A percentile compares a stretch with the other conserved stretches of the same genome.
Conservation (phyloP, 768 basidiomycete genomes). For the Rubroboletus pulcherrimus region DNA sequence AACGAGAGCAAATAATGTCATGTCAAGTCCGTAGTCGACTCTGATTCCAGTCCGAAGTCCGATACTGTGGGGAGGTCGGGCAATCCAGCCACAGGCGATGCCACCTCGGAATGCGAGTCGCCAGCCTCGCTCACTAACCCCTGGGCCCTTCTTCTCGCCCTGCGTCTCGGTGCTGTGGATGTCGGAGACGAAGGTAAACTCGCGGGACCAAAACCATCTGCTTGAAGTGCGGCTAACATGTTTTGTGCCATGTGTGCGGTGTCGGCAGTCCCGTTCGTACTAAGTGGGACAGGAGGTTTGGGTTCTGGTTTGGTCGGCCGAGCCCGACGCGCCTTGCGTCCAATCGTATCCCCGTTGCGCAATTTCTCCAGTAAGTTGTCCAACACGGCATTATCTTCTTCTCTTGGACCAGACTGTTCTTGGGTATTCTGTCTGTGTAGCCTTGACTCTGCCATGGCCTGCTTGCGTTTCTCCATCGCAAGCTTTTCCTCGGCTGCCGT, state of each 20-base stretch:
- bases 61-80: constrained; percentile 27
- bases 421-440: constrained; percentile 49
- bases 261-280: constrained; percentile 31
- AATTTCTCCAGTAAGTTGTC: constrained; percentile 72
- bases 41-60: constrained; percentile 28
- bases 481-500: constrained; percentile 66
- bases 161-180: constrained; percentile 29
- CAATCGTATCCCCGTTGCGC: constrained; percentile 62
- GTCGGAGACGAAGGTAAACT: constrained; percentile 50
- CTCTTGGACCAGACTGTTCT: constrained; percentile 43
- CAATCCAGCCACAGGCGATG: constrained; percentile 23
- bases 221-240: constrained; percentile 72
- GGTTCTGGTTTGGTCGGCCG: constrained; percentile 38
- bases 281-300: constrained; percentile 21
- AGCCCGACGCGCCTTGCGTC: constrained; percentile 50
- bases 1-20: constrained; percentile 26
- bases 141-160: constrained; percentile 26
- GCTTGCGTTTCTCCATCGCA: constrained; percentile 65
- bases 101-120: constrained; percentile 26
- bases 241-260: constrained; percentile 60
- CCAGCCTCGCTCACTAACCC: constrained; percentile 37
- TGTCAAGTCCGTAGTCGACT: constrained; percentile 21
- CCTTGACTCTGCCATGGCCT: constrained; percentile 60
- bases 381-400: constrained; percentile 56
- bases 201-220: constrained; percentile 54